Conservation (phyloP, 2,329 filamentous ascomycete species). For the Geosmithia putterillii region DNA sequence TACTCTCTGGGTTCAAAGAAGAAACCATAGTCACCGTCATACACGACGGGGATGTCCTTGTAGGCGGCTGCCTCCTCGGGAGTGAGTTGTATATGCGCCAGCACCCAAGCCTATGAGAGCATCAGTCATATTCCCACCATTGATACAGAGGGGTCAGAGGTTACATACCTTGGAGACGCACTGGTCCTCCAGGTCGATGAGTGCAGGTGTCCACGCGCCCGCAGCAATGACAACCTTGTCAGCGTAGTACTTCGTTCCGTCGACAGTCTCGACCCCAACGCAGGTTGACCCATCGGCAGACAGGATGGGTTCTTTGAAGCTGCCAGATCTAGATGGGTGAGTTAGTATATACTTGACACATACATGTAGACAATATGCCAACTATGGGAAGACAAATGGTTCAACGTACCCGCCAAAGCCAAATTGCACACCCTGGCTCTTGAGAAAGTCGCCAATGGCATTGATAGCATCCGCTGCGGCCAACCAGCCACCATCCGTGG, state of each 20-base stretch:
- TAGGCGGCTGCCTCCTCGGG: conserved; percentile 25
- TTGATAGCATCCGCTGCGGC: conserved; percentile 33
- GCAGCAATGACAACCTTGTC: conserved; percentile 30
- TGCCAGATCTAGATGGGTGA: conserved; percentile 19
- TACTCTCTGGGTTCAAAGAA: conserved; percentile 34
- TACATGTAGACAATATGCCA: neutral
- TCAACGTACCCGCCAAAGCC: conserved; percentile 23
- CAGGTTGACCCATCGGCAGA: conserved; percentile 19
- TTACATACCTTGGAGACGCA: conserved; percentile 19
- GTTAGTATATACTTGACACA: conserved; percentile 1
- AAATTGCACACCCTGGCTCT: conserved; percentile 24
- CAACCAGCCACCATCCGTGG: conserved; percentile 30
- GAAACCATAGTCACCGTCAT: conserved; percentile 33
- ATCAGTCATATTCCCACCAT: neutral
- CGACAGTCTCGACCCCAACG: conserved; percentile 16
- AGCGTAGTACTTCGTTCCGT: conserved; percentile 26
- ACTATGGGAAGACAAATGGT: neutral
- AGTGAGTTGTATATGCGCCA: conserved; percentile 28
- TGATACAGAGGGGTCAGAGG: too few species aligned
- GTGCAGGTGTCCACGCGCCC: conserved; percentile 20
- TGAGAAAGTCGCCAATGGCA: conserved; percentile 25
- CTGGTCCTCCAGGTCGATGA: conserved; percentile 18
- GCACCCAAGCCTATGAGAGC: conserved; percentile 27
- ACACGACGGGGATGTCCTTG: conserved; percentile 27
- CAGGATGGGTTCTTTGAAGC: conserved; percentile 28